Evolutionary conservation across 1,284 basidiomycete genomes (phyloP).

Genomic region (Termitomyces sp.): DNA sequence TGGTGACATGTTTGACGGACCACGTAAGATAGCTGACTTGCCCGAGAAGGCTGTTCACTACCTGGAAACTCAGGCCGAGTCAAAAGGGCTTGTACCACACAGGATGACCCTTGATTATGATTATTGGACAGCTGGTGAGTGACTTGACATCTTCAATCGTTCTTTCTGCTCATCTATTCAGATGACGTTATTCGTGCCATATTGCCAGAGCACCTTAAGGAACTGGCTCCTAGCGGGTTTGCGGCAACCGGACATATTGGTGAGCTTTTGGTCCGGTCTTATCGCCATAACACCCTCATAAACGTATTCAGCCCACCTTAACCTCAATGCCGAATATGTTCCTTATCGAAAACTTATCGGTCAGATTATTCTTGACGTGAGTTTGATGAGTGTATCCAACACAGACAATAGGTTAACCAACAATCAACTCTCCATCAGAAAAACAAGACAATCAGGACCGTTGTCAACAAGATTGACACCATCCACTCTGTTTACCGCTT

Average conservation of each 20-base stretch:
- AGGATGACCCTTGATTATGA: slow-evolving; percentile 70
- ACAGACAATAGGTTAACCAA: neutral
- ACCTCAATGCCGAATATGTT: slow-evolving; percentile 85
- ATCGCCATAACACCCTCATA: neutral
- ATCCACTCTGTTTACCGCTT: slow-evolving; percentile 89
- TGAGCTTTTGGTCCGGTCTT: slow-evolving; percentile 29
- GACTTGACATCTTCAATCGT: neutral
- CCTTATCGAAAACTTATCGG: slow-evolving; percentile 92
- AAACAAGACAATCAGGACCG: slow-evolving; percentile 76
- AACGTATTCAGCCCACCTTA: slow-evolving; percentile 66
- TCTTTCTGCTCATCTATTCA: slow-evolving; percentile 25
- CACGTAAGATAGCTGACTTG: slow-evolving; percentile 62
- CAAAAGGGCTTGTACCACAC: slow-evolving; percentile 52
- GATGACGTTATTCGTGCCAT: slow-evolving; percentile 81
- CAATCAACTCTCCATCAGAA: slow-evolving; percentile 51
- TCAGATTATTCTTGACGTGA: slow-evolving; percentile 84
- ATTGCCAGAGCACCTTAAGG: slow-evolving; percentile 70
- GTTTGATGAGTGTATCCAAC: slow-evolving; percentile 25
- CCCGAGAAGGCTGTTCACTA: slow-evolving; percentile 49
- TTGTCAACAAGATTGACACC: slow-evolving; percentile 92
- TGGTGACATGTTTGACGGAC: slow-evolving; percentile 19
- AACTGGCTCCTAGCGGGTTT: slow-evolving; percentile 83
- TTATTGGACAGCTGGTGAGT: slow-evolving; percentile 78
- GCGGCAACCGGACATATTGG: slow-evolving; percentile 91
- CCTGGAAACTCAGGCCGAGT: slow-evolving; percentile 43